Evolutionary conservation across 179 eudicot genomes (phyloP).

Genomic region (Vitellaria paradoxa): DNA sequence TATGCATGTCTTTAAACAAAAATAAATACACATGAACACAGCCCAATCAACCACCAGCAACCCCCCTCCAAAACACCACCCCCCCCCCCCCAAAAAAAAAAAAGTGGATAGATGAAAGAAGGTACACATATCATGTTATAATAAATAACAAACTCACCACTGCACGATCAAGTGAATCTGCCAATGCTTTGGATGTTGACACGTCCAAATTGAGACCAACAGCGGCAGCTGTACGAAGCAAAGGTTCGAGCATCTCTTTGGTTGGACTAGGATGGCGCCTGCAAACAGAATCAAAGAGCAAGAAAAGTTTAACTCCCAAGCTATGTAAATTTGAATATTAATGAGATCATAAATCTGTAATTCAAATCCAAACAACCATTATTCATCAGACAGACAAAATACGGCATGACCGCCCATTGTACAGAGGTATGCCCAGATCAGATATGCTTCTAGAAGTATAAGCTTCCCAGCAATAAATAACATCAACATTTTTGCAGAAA

Average conservation of each 20-base stretch:
- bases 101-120: neutral
- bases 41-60: too few species aligned
- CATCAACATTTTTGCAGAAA: neutral
- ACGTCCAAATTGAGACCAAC: constrained; percentile 84
- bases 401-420: neutral
- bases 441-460: neutral
- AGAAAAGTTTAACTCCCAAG: neutral
- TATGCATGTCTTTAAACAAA: neutral
- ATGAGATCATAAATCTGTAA: neutral
- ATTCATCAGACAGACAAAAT: neutral
- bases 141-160: constrained; percentile 48
- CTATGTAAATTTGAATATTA: neutral
- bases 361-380: neutral
- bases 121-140: neutral
- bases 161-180: constrained; percentile 94
- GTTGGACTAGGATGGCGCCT: constrained; percentile 99
- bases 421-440: neutral
- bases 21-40: neutral
- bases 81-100: neutral
- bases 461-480: neutral
- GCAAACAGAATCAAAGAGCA: constrained; percentile 21
- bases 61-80: too few species aligned
- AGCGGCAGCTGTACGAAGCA: constrained; percentile 86
- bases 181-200: constrained; percentile 89
- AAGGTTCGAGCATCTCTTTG: constrained; percentile 96